Evolutionary conservation across 2,329 filamentous ascomycete genomes (phyloP).

Genomic region (Plectosphaerella sp.): DNA sequence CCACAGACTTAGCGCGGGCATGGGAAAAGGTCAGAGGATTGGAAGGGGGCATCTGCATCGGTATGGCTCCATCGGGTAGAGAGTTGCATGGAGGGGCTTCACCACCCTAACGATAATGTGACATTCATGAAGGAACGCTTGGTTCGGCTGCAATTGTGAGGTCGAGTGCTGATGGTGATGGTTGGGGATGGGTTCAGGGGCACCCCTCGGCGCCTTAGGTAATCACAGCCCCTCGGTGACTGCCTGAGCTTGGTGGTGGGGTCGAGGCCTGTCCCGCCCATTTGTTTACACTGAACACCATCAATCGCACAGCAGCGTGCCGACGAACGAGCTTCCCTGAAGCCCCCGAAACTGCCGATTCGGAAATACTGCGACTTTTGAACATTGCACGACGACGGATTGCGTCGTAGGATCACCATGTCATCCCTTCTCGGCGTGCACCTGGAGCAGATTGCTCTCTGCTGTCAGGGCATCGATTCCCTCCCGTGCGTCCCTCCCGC

Average conservation of each 20-base stretch:
- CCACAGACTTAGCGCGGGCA: slow-evolving; percentile 1
- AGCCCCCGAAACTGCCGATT: not conserved
- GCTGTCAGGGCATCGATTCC: slow-evolving; percentile 70
- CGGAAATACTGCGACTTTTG: not conserved
- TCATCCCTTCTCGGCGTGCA: slow-evolving; percentile 60
- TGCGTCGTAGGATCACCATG: slow-evolving; percentile 40
- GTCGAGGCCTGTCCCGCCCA: not conserved
- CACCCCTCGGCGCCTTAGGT: not conserved
- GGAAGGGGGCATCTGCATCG: not conserved
- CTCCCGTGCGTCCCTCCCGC: slow-evolving; percentile 54
- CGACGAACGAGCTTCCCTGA: not conserved
- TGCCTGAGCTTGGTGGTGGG: not conserved
- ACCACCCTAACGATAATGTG: slow-evolving; percentile 3
- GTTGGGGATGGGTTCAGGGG: not conserved
- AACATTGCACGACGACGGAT: not conserved
- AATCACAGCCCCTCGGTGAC: not conserved
- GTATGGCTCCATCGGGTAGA: not conserved
- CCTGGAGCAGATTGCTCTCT: slow-evolving; percentile 72
- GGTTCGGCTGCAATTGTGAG: too few relatives aligned
- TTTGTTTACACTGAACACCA: not conserved
- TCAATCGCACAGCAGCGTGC: not conserved
- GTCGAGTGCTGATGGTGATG: not conserved
- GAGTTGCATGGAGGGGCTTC: slow-evolving; percentile 2
- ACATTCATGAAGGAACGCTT: not conserved
- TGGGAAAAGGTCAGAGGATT: not conserved